phyloP scores from a whole-genome alignment of 1,284 basidiomycete species.

The Leccinum solheimii region DNA sequence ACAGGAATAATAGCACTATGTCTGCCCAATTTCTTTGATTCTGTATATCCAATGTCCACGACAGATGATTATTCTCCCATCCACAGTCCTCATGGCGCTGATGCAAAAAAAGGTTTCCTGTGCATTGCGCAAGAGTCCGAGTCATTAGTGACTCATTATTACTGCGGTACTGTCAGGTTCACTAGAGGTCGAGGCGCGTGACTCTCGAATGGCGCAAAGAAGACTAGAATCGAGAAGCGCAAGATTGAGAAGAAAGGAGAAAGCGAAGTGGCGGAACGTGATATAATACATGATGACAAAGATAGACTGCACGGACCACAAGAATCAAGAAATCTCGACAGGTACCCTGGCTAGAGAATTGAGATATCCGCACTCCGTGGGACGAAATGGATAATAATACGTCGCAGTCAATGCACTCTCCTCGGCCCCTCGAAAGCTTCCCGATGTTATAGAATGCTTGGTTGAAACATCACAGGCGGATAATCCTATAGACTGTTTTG shows the following conservation, averaged over 20 bases:
- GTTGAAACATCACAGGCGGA: background rate
- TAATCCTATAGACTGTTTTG: constrained; percentile 18
- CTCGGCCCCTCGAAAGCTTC: background rate
- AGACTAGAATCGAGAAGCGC: too few species aligned
- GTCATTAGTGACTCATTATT: background rate
- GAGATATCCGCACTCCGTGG: background rate
- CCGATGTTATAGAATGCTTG: background rate
- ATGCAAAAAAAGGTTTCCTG: constrained; percentile 5
- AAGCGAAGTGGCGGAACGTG: too few species aligned
- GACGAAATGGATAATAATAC: background rate
- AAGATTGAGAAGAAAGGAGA: too few species aligned
- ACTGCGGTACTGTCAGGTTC: constrained; percentile 5
- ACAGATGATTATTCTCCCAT: background rate
- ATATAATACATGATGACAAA: too few species aligned
- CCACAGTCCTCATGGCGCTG: background rate
- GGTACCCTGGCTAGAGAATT: background rate
- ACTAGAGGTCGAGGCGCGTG: too few species aligned
- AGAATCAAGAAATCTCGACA: too few species aligned
- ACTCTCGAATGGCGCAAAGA: too few species aligned
- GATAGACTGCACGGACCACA: too few species aligned
- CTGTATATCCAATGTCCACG: background rate
- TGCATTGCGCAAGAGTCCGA: background rate
- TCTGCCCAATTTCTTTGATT: background rate
- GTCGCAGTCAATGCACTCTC: background rate
- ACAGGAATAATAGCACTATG: background rate